Evolutionary conservation across 208 protist genomes (phyloP).

Genomic region (Leishmania lainsoni): DNA sequence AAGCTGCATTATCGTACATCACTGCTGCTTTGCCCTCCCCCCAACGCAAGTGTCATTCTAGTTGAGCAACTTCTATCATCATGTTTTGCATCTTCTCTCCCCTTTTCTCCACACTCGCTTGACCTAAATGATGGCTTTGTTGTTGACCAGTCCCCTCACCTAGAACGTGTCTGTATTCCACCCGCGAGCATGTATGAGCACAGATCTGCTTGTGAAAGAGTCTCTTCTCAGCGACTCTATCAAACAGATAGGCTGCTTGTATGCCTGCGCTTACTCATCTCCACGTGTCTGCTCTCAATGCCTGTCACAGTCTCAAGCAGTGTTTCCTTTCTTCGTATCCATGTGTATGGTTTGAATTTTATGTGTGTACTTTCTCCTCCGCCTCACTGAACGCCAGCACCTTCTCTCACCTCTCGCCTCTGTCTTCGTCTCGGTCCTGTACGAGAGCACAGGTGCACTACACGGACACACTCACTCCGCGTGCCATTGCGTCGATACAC

Average conservation of each 20-base stretch:
- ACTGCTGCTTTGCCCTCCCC: not conserved
- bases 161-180: not conserved
- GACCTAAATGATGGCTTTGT: not conserved
- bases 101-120: not conserved
- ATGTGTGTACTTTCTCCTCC: not conserved
- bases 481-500: not conserved
- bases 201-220: not conserved
- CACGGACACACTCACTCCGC: not conserved
- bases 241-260: not conserved
- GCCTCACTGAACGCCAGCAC: not conserved
- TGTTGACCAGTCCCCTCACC: not conserved
- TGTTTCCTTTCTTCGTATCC: not conserved
- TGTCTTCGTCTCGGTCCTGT: not conserved
- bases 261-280: not conserved
- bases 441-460: not conserved
- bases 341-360: not conserved
- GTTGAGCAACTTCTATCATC: not conserved
- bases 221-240: not conserved
- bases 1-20: not conserved
- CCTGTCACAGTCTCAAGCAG: not conserved
- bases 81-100: not conserved
- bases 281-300: not conserved
- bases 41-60: not conserved
- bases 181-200: not conserved
- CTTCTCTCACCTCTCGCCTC: not conserved